Evolutionary conservation across 169 alveolate genomes (phyloP).

Genomic region (Perkinsus marinus): DNA sequence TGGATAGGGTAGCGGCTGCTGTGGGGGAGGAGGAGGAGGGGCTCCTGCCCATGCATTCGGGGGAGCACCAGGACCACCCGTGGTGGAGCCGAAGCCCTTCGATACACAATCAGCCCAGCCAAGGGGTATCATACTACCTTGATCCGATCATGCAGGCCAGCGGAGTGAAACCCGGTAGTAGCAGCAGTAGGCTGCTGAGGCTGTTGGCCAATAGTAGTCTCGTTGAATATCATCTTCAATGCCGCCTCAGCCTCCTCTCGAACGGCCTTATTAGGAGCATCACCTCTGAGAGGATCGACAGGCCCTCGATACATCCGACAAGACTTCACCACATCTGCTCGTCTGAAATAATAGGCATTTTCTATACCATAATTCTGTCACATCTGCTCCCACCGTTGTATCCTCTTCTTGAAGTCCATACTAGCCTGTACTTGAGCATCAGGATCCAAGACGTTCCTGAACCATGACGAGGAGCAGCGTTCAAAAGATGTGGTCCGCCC

Average conservation of each 20-base stretch:
- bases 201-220: neutral
- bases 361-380: neutral
- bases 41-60: neutral
- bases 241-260: constrained; percentile 14
- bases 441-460: neutral
- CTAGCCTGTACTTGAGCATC: neutral
- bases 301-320: constrained; percentile 24
- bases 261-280: constrained; percentile 15
- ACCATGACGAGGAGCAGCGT: no score
- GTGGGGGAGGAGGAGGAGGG: neutral
- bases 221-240: constrained; percentile 1
- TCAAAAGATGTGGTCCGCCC: neutral
- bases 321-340: constrained; percentile 18
- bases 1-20: neutral
- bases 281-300: constrained; percentile 26
- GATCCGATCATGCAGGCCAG: neutral
- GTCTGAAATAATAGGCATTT: no score
- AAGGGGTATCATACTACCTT: neutral
- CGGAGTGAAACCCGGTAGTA: neutral
- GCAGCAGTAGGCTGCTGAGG: neutral
- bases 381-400: neutral
- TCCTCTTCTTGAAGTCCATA: neutral
- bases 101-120: neutral
- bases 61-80: neutral
- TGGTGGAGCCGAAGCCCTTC: neutral